Evolutionary conservation across 306 rosid species (phyloP).

Genomic region (Elaeagnus macrophylla): DNA sequence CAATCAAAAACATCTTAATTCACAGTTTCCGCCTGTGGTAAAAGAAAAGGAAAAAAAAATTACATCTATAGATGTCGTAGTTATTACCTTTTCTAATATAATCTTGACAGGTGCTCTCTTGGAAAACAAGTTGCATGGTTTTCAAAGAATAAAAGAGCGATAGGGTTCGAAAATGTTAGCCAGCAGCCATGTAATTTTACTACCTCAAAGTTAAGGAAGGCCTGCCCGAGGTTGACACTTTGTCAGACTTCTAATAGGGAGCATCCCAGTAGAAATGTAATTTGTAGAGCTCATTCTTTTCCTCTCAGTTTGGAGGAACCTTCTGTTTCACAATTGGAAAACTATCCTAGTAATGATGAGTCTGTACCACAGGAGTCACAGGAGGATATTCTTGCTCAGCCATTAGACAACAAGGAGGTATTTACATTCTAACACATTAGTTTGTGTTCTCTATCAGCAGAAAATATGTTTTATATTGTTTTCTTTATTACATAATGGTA

Average conservation of each 20-base stretch:
- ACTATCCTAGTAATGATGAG: conserved; percentile 14
- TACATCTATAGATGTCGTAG: background rate
- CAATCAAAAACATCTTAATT: too few relatives aligned
- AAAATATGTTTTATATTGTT: background rate
- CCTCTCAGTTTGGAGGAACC: conserved; percentile 22
- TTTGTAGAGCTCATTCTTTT: conserved; percentile 22
- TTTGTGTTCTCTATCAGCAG: background rate
- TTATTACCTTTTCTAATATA: background rate
- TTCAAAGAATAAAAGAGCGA: conserved; percentile 12
- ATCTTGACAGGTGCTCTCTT: conserved; percentile 28
- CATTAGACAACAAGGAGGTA: conserved; percentile 38
- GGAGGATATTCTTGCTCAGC: conserved; percentile 29
- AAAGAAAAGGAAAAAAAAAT: too few relatives aligned
- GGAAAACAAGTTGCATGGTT: conserved; percentile 19
- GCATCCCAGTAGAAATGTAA: conserved; percentile 7
- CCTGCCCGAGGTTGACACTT: conserved; percentile 18
- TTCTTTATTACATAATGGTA: too few relatives aligned
- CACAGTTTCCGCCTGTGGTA: too few relatives aligned
- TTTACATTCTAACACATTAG: background rate
- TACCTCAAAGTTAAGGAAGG: conserved; percentile 11
- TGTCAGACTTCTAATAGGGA: conserved; percentile 12
- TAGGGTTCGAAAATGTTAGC: conserved; percentile 18
- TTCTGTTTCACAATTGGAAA: conserved; percentile 22
- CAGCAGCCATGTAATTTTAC: conserved; percentile 11
- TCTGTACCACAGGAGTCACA: conserved; percentile 6